Evolutionary conservation across 768 basidiomycete genomes (phyloP), one percentile per base, ranked within the genome.

Genomic region (Rhodotorula babjevae): DNA sequence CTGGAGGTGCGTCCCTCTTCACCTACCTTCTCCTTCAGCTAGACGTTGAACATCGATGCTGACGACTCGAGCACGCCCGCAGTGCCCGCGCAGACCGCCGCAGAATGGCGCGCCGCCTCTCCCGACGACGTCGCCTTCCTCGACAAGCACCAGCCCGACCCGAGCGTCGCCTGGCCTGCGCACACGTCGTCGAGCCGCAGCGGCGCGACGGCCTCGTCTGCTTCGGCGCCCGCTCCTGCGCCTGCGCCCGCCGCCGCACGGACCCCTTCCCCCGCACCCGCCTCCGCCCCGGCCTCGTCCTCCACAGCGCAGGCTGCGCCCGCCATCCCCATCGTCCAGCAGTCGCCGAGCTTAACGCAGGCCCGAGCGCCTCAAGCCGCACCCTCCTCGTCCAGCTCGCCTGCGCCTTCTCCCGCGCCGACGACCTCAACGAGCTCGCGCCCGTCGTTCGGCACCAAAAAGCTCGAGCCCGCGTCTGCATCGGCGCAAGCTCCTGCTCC

Each of bases 1-100:
- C 58, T 4, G 55, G 62, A 19, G 61, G 77, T 77, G 36, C 52
- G 71, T 67, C 18, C 27, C 36, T 44, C 31, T 52, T 21, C 6
- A 2, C 31, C 31, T 3, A 33, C 40, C 36, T 25, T 55, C 50
- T 23, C 40, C 5, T 15, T 7, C 11, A 2, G 7, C 21, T 52
- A 49, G 23, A 25, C 18, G 12, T 14, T 18, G 31, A 11, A 15
- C 14, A 0, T 12, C 0, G 21, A 27, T 12, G 14, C 44, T 18
- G 44, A 46, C 18, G 18, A 46, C 44, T 11, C 44, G 44, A 46
- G 36, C 44, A 2, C 14, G 44, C 40, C 3, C 21, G 10, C 65
- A 78, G 77, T 33, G 0, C 55, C 74, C 15, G 77, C 70, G 0
- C 77, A 74, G 40, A 62, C 67, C 10, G 52, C 69, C 2, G n/a